Conservation (phyloP, 2,329 filamentous ascomycete species). For the Diaporthe longicolla region DNA sequence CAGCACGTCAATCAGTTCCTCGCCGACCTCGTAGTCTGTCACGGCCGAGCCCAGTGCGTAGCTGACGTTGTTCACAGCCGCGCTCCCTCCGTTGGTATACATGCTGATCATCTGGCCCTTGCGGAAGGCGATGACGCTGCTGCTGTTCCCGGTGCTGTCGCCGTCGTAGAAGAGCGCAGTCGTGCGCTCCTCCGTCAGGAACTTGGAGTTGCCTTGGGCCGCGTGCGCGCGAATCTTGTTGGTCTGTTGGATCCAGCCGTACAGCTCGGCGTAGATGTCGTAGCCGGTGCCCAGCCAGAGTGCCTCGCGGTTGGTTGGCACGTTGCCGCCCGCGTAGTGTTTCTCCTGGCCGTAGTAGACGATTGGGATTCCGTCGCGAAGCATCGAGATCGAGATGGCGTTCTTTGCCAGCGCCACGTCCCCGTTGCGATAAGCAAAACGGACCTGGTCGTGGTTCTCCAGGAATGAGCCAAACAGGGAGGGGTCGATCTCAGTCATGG, state of each 20-base stretch:
- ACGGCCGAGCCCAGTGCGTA: constrained; percentile 52
- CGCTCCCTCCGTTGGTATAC: constrained; percentile 57
- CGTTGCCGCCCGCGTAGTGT: constrained; percentile 52
- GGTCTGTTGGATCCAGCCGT: constrained; percentile 59
- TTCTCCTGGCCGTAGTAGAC: constrained; percentile 73
- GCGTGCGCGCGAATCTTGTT: constrained; percentile 65
- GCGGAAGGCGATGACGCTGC: constrained; percentile 58
- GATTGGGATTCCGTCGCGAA: constrained; percentile 70
- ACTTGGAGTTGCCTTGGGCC: constrained; percentile 54
- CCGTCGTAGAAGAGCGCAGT: constrained; percentile 55
- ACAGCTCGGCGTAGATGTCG: constrained; percentile 56
- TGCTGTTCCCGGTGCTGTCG: constrained; percentile 35
- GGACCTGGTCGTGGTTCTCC: constrained; percentile 64
- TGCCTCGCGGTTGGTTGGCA: constrained; percentile 63
- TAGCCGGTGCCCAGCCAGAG: constrained; percentile 62
- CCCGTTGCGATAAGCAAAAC: constrained; percentile 59
- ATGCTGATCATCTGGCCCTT: constrained; percentile 61
- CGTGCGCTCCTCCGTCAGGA: constrained; percentile 55
- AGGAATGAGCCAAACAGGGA: constrained; percentile 58
- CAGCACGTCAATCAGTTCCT: constrained; percentile 58
- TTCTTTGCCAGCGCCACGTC: constrained; percentile 67
- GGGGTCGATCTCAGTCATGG: constrained; percentile 53
- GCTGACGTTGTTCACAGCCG: constrained; percentile 45
- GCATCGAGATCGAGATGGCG: constrained; percentile 65
- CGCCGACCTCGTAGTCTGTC: constrained; percentile 54